Evolutionary conservation across 768 basidiomycete species (phyloP).

Genomic region (Auriscalpium orientale): DNA sequence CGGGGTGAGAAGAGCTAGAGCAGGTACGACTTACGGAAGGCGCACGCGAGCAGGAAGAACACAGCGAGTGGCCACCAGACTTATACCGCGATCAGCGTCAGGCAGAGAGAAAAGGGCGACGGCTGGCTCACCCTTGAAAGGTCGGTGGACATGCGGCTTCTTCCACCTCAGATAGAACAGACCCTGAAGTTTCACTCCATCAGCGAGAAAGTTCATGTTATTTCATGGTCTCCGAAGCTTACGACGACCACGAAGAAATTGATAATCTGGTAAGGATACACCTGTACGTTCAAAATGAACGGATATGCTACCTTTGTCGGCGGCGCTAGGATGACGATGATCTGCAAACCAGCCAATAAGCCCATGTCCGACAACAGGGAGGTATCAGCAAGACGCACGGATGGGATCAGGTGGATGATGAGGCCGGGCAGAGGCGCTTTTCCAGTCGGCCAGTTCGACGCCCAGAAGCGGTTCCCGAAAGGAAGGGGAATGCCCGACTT

Average conservation of each 20-base stretch:
- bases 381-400: conserved; percentile 23
- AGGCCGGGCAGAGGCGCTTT: conserved; percentile 50
- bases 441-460: conserved; percentile 54
- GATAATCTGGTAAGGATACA: conserved; percentile 9
- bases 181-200: conserved; percentile 25
- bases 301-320: conserved; percentile 48
- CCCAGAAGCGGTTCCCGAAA: conserved; percentile 53
- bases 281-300: conserved; percentile 52
- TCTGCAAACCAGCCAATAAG: conserved; percentile 17
- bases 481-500: conserved; percentile 58
- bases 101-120: not conserved
- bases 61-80: conserved; percentile 51
- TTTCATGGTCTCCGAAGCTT: conserved; percentile 14
- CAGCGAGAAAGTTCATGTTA: not conserved
- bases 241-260: conserved; percentile 47
- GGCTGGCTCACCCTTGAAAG: conserved; percentile 35
- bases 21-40: conserved; percentile 36
- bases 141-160: conserved; percentile 37
- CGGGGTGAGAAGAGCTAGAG: not conserved
- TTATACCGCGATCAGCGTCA: conserved; percentile 4
- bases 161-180: conserved; percentile 50
- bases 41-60: conserved; percentile 45
- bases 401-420: conserved; percentile 47
- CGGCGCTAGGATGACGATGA: conserved; percentile 47
- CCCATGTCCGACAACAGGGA: not conserved